Base-by-base conservation (phyloP, 169 alveolate species). In the Plasmodium vivax region DNA sequence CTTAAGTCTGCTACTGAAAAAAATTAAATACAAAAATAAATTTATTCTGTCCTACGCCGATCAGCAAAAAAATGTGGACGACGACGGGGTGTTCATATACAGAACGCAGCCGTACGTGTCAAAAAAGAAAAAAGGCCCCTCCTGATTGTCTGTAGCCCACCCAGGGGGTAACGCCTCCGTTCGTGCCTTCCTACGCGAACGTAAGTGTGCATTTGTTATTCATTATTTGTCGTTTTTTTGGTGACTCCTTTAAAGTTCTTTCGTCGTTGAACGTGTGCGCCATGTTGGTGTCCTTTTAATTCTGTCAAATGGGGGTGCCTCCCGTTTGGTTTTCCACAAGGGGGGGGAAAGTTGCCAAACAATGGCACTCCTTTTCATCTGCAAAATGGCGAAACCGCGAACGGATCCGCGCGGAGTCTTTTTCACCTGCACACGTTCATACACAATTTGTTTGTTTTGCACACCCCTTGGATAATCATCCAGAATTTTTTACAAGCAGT, bases 1-100 rank as follows among this genome's bases (percentile, higher is more conserved):
- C 71, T 27, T 90, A 90, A 90, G 92, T 81, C 41, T 90, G 74
- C 79, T 80, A 90, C 91, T 90, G 36, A 90, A 90, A 80, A 90
- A 90, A 90, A 90, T 90, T 9, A 90, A 90, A 74, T 90, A 90
- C 83, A 90, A 90, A 82, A 80, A 81, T 10, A 51, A 43, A 34
- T 72, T 80, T 79, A 43, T 23, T 41, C 47, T 62, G 77, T 79
- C 92, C 51, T 90, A 90, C 72, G 10, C 30, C 14, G 91, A 90
- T 71, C 14, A 38, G 72, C 51, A 81, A 68, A 82, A 81, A 30
- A 90, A 62, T 68, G 84, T 90, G n/a, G 94, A 90, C 73, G 92
- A 90, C n/a, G 94, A 90, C 74, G 94, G 84, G 3, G 91, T 90
- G 5, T 90, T 62, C 72, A 90, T 90, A 90, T 90, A 90, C 83